A percentile compares a stretch with the other conserved stretches of the same genome.
Evolutionary conservation across 1,139 yeast species (phyloP).

Genomic region (Zygoascus sp.): DNA sequence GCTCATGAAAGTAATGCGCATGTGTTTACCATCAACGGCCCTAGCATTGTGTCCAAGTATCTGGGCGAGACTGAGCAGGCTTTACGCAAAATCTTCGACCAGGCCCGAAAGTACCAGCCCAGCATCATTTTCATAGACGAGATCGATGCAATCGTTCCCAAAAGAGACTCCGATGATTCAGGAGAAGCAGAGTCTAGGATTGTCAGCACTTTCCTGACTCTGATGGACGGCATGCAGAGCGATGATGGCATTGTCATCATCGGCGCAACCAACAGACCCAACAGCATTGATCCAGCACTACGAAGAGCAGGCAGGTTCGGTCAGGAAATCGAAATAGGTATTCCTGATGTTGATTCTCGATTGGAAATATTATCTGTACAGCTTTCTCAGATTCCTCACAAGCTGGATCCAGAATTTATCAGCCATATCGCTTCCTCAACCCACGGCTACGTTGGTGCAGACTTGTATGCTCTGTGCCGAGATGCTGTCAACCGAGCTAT

Average conservation of each 20-base stretch:
- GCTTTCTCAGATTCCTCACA: conserved; percentile 62
- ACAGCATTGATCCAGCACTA: conserved; percentile 76
- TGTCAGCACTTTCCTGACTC: conserved; percentile 78
- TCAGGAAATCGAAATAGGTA: conserved; percentile 94
- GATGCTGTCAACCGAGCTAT: conserved; percentile 87
- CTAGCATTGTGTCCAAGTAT: conserved; percentile 95
- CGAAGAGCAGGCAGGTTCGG: conserved; percentile 94
- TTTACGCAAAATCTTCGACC: conserved; percentile 82
- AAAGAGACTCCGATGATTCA: conserved; percentile 74
- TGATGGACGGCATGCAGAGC: conserved; percentile 85
- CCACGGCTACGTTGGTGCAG: conserved; percentile 98
- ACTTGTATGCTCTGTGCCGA: conserved; percentile 76
- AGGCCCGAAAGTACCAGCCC: conserved; percentile 94
- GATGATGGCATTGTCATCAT: conserved; percentile 67
- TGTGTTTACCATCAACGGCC: conserved; percentile 80
- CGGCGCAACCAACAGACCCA: conserved; percentile 81
- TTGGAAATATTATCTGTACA: conserved; percentile 71
- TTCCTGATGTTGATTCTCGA: conserved; percentile 95
- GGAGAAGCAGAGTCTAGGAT: conserved; percentile 70
- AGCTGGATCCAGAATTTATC: conserved; percentile 51
- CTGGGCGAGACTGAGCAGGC: conserved; percentile 99
- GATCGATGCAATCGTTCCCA: conserved; percentile 88
- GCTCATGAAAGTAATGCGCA: conserved; percentile 72
- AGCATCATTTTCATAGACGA: conserved; percentile 94
- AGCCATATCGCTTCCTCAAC: conserved; percentile 63